Evolutionary conservation across 495 filamentous ascomycete species (phyloP).

Genomic region (Zalerion maritima): DNA sequence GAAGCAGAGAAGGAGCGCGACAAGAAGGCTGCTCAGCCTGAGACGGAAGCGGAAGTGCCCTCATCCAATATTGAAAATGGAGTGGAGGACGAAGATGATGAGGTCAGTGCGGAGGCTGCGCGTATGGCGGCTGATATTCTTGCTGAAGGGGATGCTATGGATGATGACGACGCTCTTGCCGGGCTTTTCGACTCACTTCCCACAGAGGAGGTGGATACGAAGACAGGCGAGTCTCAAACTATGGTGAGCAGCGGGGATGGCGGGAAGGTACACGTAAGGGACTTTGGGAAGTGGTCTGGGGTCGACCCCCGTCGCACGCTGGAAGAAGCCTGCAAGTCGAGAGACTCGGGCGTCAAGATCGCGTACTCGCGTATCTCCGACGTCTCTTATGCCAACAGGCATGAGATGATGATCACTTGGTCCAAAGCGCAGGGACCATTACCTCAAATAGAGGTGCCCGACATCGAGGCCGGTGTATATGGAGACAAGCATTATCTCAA

Average conservation of each 20-base stretch:
- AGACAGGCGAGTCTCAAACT: slow-evolving; percentile 35
- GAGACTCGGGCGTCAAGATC: slow-evolving; percentile 52
- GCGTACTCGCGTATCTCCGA: slow-evolving; percentile 53
- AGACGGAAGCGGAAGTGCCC: slow-evolving; percentile 12
- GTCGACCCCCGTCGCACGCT: slow-evolving; percentile 56
- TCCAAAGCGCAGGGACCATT: slow-evolving; percentile 63
- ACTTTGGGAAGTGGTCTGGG: slow-evolving; percentile 73
- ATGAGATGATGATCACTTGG: slow-evolving; percentile 64
- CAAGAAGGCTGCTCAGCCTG: slow-evolving; percentile 19
- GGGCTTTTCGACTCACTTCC: slow-evolving; percentile 60
- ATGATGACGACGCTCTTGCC: slow-evolving; percentile 35
- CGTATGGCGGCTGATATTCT: slow-evolving; percentile 35
- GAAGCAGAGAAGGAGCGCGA: slow-evolving; percentile 17
- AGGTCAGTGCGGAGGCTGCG: slow-evolving; percentile 33
- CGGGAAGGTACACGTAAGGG: slow-evolving; percentile 43
- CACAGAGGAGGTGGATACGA: slow-evolving; percentile 37
- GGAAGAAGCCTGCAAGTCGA: slow-evolving; percentile 75
- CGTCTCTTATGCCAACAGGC: slow-evolving; percentile 57
- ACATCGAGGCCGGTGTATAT: slow-evolving; percentile 28
- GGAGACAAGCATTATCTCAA: slow-evolving; percentile 38
- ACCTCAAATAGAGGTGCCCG: slow-evolving; percentile 41
- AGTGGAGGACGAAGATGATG: slow-evolving; percentile 24
- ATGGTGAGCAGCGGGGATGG: slow-evolving; percentile 36
- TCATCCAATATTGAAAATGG: slow-evolving; percentile 10
- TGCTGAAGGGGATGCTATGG: slow-evolving; percentile 32